A percentile compares a stretch with the other conserved stretches of the same genome.
Conservation (phyloP, 768 basidiomycete species). For the Phaffia australis region DNA sequence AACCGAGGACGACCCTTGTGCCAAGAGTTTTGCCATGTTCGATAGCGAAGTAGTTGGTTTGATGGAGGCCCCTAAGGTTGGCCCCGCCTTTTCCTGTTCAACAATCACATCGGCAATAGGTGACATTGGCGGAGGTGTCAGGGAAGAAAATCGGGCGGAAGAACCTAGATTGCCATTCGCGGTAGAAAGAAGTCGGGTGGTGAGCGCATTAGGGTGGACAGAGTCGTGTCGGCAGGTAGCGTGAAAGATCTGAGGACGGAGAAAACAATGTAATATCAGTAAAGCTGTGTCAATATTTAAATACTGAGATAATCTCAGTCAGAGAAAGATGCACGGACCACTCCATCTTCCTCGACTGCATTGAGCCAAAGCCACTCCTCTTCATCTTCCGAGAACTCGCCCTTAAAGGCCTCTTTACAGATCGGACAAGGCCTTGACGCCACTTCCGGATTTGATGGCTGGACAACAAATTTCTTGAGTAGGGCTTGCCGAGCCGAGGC, state of each 20-base stretch:
- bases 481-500: constrained; percentile 3
- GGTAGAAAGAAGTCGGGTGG: constrained; percentile 2
- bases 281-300: neutral
- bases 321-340: constrained; percentile 9
- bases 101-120: neutral
- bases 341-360: constrained; percentile 22
- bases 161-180: neutral
- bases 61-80: neutral
- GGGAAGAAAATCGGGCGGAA: neutral
- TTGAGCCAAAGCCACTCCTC: constrained; percentile 26
- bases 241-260: constrained; percentile 9
- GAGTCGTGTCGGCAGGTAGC: constrained; percentile 20
- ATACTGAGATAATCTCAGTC: neutral
- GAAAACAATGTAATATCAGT: neutral
- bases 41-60: neutral
- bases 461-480: constrained; percentile 15
- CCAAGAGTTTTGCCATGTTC: neutral
- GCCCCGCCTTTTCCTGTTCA: no score
- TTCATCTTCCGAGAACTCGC: constrained; percentile 21
- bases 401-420: constrained; percentile 50
- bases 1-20: no score
- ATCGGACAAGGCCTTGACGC: constrained; percentile 31
- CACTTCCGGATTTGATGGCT: constrained; percentile 15
- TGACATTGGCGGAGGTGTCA: neutral
- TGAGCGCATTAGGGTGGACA: neutral